These are phyloP conservation scores for Pistacia integerrima DNA, from an alignment of 345 rosid species.

Conservation along the genomic window DNA sequence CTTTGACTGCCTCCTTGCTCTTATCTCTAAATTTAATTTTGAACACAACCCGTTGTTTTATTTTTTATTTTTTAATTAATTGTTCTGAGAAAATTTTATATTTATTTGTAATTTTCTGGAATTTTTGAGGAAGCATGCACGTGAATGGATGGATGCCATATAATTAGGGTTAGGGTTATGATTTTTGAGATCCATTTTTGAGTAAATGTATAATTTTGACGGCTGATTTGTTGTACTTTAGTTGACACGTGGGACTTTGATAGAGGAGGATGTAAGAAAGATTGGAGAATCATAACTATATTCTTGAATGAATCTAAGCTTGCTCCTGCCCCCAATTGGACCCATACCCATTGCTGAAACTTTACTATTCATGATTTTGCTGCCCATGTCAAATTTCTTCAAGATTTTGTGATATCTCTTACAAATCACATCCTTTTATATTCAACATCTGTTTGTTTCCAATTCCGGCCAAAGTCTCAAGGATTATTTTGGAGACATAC, in stretches of 20 bases:
- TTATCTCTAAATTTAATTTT: background rate
- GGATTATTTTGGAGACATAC: too few species aligned
- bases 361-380: too few species aligned
- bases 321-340: too few species aligned
- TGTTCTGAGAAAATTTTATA: too few species aligned
- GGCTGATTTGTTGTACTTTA: background rate
- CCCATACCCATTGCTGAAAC: constrained; percentile 10
- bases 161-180: too few species aligned
- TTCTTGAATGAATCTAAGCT: background rate
- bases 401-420: too few species aligned
- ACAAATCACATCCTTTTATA: too few species aligned
- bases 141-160: background rate
- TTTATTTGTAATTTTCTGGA: background rate
- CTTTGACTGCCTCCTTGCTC: constrained; percentile 41
- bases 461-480: too few species aligned
- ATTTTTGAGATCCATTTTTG: too few species aligned
- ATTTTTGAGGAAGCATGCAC: background rate
- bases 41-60: background rate
- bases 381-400: too few species aligned
- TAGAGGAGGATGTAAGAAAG: constrained; percentile 2
- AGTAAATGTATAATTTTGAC: constrained; percentile 1
- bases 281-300: constrained; percentile 17
- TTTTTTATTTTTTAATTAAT: too few species aligned
- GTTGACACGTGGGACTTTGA: background rate
- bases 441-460: too few species aligned